A percentile compares a stretch with the other conserved stretches of the same genome.
These are phyloP conservation scores for Gremmenia infestans DNA, from an alignment of 2,329 filamentous ascomycete species.

Conservation along the genomic window DNA sequence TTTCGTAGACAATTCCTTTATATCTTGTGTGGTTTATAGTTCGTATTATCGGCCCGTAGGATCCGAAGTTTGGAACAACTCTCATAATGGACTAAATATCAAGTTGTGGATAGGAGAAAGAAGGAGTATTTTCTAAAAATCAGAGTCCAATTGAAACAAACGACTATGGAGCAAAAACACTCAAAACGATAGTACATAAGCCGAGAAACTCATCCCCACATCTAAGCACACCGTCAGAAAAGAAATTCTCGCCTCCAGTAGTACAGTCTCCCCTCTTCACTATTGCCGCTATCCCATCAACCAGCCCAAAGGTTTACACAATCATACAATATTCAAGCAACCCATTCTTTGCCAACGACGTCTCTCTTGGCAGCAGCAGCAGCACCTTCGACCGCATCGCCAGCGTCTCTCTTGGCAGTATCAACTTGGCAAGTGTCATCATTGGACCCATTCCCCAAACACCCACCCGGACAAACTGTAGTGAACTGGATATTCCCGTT, in stretches of 20 bases:
- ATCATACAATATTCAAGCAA: background rate
- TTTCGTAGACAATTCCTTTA: background rate
- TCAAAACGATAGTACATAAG: background rate
- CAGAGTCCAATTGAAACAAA: background rate
- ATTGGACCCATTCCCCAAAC: background rate
- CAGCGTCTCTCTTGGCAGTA: background rate
- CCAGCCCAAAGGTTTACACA: background rate
- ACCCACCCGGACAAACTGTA: background rate
- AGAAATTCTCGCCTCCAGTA: background rate
- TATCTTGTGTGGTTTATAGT: background rate
- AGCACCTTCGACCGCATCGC: background rate
- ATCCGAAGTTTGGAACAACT: background rate
- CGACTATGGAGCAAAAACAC: background rate
- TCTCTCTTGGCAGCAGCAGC: background rate
- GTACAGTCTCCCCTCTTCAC: background rate
- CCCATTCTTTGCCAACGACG: slow-evolving; percentile 20
- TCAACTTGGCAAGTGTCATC: background rate
- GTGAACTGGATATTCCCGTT: background rate
- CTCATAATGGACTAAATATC: background rate
- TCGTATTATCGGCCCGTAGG: background rate
- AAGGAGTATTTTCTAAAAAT: background rate
- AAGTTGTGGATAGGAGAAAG: background rate
- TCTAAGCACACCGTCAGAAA: background rate
- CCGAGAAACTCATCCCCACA: background rate
- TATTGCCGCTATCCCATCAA: background rate